These are phyloP conservation scores for Panellus pusillus DNA, from an alignment of 768 basidiomycete genomes.

Conservation along the genomic window DNA sequence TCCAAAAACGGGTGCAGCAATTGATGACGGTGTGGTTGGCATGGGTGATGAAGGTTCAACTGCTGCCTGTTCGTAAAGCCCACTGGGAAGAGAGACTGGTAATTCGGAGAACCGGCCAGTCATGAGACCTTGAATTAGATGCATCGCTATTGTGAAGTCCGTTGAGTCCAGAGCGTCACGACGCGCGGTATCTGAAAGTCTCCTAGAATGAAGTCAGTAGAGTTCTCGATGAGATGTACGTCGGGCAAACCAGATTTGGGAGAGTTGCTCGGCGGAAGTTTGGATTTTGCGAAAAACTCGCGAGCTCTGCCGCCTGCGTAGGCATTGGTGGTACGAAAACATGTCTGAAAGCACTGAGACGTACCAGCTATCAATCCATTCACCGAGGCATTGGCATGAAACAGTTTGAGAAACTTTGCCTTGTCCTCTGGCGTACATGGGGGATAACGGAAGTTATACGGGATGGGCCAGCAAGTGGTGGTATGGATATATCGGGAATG, in stretches of 20 bases:
- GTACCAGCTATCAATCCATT: slow-evolving; percentile 46
- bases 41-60: slow-evolving; percentile 10
- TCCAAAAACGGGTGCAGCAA: too few relatives aligned
- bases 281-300: slow-evolving; percentile 54
- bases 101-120: slow-evolving; percentile 36
- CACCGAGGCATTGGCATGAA: slow-evolving; percentile 39
- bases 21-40: neutral
- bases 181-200: slow-evolving; percentile 51
- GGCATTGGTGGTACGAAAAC: neutral
- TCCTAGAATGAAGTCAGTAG: slow-evolving; percentile 35
- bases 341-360: neutral
- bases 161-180: slow-evolving; percentile 53
- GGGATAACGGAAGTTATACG: slow-evolving; percentile 34
- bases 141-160: slow-evolving; percentile 62
- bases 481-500: slow-evolving; percentile 30
- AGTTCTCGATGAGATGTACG: neutral
- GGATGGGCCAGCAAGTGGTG: too few relatives aligned
- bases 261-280: slow-evolving; percentile 46
- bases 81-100: slow-evolving; percentile 42
- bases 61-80: slow-evolving; percentile 47
- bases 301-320: slow-evolving; percentile 46
- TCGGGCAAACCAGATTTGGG: slow-evolving; percentile 47
- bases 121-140: slow-evolving; percentile 57
- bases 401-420: slow-evolving; percentile 53
- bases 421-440: slow-evolving; percentile 45